Conservation (phyloP, 2,329 filamentous ascomycete genomes). For the Fusarium begoniae region DNA sequence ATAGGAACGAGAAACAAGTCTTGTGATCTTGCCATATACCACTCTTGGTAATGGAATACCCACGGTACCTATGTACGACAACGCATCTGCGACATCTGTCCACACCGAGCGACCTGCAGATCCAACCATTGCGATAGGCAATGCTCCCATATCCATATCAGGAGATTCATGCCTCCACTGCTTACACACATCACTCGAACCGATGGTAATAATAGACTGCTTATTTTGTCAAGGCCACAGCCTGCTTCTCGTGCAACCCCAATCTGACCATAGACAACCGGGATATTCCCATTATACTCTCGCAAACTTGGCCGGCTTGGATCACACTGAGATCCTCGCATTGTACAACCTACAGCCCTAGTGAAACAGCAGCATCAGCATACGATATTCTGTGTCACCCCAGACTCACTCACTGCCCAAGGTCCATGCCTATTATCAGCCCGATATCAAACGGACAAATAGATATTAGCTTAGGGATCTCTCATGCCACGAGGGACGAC, state of each 20-base stretch:
- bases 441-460: background rate
- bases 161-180: slow-evolving; percentile 8
- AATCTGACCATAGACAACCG: slow-evolving; percentile 5
- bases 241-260: slow-evolving; percentile 5
- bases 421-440: background rate
- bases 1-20: background rate
- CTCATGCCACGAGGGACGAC: slow-evolving; percentile 15
- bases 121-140: background rate
- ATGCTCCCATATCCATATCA: slow-evolving; percentile 24
- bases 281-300: background rate
- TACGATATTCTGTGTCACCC: slow-evolving; percentile 14
- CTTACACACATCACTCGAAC: slow-evolving; percentile 4
- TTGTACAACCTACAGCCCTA: background rate
- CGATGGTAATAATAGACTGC: background rate
- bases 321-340: slow-evolving; percentile 13
- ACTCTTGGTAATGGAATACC: slow-evolving; percentile 9
- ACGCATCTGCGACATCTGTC: slow-evolving; percentile 15
- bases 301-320: slow-evolving; percentile 26
- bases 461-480: slow-evolving; percentile 1
- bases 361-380: slow-evolving; percentile 7
- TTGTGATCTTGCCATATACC: background rate
- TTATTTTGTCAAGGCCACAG: background rate
- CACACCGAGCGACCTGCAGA: slow-evolving; percentile 34
- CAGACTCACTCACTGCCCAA: background rate
- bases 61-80: slow-evolving; percentile 4